Evolutionary conservation across 2,329 filamentous ascomycete species (phyloP).

Genomic region (Colletotrichum tanaceti): DNA sequence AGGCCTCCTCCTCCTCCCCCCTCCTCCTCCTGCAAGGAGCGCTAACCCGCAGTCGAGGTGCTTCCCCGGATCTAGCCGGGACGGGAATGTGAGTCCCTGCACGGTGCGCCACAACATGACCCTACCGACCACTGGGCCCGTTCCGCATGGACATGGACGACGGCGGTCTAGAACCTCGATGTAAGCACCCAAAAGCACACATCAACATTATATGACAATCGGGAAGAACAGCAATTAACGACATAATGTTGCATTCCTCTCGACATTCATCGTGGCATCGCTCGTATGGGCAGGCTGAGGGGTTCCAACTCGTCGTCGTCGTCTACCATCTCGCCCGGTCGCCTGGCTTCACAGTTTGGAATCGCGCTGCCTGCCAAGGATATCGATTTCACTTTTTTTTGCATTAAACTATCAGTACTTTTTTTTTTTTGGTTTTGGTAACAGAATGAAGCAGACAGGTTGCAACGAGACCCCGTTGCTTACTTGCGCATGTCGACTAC

Average conservation of each 20-base stretch:
- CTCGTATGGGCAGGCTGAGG: conserved; percentile 11
- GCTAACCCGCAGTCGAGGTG: background rate
- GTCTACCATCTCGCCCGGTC: conserved; percentile 12
- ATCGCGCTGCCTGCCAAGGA: conserved; percentile 14
- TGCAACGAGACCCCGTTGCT: conserved; percentile 38
- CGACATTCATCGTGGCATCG: background rate
- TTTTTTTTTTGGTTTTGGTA: conserved; percentile 16
- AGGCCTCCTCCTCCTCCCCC: background rate
- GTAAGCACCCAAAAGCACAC: background rate
- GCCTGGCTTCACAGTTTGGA: conserved; percentile 39
- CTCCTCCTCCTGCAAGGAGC: background rate
- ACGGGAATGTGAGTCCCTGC: background rate
- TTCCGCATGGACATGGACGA: background rate
- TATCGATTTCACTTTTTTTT: conserved; percentile 40
- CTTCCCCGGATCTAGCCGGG: background rate
- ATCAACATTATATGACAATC: background rate
- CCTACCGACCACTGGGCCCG: background rate
- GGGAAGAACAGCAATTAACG: background rate
- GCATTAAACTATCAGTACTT: conserved; percentile 38
- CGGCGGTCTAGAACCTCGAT: conserved; percentile 2
- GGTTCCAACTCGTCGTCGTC: conserved; percentile 7
- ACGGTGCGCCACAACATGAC: conserved; percentile 3
- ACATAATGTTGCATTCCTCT: conserved; percentile 1
- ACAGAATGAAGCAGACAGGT: conserved; percentile 9
- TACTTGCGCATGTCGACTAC: conserved; percentile 76